Evolutionary conservation across 257 asterid genomes (phyloP).

Genomic region (Catharanthus roseus): DNA sequence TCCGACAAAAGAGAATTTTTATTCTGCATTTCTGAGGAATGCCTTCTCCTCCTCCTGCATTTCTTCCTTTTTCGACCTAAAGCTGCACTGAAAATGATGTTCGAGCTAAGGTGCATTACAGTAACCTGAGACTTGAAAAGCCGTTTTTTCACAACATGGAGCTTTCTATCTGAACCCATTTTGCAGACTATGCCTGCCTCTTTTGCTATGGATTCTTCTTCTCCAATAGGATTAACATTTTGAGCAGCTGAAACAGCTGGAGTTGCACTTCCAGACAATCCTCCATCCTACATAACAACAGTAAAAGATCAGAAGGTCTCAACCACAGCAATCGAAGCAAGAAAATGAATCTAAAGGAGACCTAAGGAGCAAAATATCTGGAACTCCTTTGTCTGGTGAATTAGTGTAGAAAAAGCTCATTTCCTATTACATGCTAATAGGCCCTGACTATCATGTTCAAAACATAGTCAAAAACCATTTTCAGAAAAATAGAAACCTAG

Average conservation of each 20-base stretch:
- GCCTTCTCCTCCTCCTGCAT: slow-evolving; percentile 27
- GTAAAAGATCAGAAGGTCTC: not conserved
- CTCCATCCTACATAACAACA: slow-evolving; percentile 31
- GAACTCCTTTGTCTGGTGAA: not conserved
- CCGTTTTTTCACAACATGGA: slow-evolving; percentile 35
- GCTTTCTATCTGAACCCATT: slow-evolving; percentile 21
- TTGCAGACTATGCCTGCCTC: slow-evolving; percentile 9
- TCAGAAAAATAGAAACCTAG: not conserved
- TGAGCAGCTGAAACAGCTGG: slow-evolving; percentile 17
- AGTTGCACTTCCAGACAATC: slow-evolving; percentile 21
- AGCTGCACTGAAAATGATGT: slow-evolving; percentile 49
- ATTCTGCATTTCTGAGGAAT: slow-evolving; percentile 18
- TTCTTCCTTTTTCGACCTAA: slow-evolving; percentile 39
- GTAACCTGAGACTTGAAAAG: slow-evolving; percentile 34
- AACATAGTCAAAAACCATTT: not conserved
- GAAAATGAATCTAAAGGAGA: not conserved
- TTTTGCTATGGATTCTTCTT: slow-evolving; percentile 16
- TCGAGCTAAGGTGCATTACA: slow-evolving; percentile 47
- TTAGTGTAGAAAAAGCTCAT: too few species aligned
- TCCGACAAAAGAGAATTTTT: slow-evolving; percentile 25
- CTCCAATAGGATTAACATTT: slow-evolving; percentile 20
- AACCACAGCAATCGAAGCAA: not conserved
- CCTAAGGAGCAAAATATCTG: not conserved
- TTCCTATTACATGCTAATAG: not conserved
- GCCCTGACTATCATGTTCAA: slow-evolving; percentile 10